phyloP scores from a whole-genome alignment of 192 early-diverging fungal species.

The Coemansia sp. region DNA sequence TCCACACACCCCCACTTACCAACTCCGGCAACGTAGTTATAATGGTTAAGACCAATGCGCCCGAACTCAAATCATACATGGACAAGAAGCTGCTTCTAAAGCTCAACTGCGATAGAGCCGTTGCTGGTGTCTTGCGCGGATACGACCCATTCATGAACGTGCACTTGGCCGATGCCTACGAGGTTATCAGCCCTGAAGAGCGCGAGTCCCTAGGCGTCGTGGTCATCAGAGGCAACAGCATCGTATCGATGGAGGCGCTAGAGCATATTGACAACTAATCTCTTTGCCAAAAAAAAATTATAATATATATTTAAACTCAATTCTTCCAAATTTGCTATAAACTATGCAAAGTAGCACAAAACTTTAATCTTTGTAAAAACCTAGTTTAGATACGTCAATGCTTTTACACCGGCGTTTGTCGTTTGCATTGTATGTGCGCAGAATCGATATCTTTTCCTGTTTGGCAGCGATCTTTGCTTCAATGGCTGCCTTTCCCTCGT shows the following conservation, averaged over 20 bases:
- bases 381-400: neutral
- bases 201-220: conserved; percentile 85
- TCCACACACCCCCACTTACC: too few relatives aligned
- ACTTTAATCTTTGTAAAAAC: neutral
- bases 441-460: neutral
- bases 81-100: conserved; percentile 93
- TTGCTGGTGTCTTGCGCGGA: conserved; percentile 96
- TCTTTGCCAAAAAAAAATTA: neutral
- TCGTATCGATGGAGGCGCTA: conserved; percentile 69
- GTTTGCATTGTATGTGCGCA: neutral
- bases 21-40: neutral
- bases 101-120: conserved; percentile 88
- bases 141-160: conserved; percentile 99
- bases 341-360: too few relatives aligned
- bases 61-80: conserved; percentile 80
- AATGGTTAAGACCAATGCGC: conserved; percentile 66
- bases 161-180: conserved; percentile 90
- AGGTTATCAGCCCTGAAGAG: conserved; percentile 73
- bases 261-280: conserved; percentile 60
- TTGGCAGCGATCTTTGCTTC: neutral
- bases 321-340: too few relatives aligned
- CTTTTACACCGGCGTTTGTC: neutral
- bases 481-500: neutral
- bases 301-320: neutral
- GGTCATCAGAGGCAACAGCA: conserved; percentile 81